These are phyloP conservation scores for Nakazawaea molendinolei DNA, from an alignment of 805 yeast species.

Conservation along the genomic window DNA sequence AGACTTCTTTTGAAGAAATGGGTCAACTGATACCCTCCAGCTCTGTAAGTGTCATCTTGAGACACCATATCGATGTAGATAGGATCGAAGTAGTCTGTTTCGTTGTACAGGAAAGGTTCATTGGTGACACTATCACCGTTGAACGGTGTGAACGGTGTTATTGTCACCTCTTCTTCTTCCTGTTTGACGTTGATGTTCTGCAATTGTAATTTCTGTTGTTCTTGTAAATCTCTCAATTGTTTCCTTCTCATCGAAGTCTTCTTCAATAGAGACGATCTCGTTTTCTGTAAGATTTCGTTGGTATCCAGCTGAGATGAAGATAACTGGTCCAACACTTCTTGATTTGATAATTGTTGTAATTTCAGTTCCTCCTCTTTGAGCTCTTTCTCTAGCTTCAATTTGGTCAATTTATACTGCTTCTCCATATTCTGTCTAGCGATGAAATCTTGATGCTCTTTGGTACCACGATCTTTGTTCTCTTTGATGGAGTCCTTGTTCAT, in stretches of 20 bases:
- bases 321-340: conserved; percentile 49
- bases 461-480: conserved; percentile 67
- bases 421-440: conserved; percentile 61
- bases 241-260: conserved; percentile 60
- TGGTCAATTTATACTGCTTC: conserved; percentile 61
- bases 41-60: conserved; percentile 60
- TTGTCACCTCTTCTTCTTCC: conserved; percentile 25
- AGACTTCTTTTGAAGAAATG: conserved; percentile 69
- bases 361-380: conserved; percentile 43
- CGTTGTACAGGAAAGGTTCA: conserved; percentile 41
- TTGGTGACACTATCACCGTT: conserved; percentile 73
- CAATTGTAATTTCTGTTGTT: conserved; percentile 19
- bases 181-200: conserved; percentile 22
- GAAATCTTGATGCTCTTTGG: conserved; percentile 63
- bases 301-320: conserved; percentile 23
- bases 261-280: conserved; percentile 47
- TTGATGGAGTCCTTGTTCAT: conserved; percentile 69
- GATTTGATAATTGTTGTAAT: conserved; percentile 37
- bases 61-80: conserved; percentile 31
- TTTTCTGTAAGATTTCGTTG: conserved; percentile 39
- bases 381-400: conserved; percentile 59
- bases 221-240: conserved; percentile 38
- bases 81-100: conserved; percentile 52
- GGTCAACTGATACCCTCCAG: conserved; percentile 78
- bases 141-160: conserved; percentile 84